Evolutionary conservation across 208 protist species (phyloP).

Genomic region (Acanthamoeba polyphaga): DNA sequence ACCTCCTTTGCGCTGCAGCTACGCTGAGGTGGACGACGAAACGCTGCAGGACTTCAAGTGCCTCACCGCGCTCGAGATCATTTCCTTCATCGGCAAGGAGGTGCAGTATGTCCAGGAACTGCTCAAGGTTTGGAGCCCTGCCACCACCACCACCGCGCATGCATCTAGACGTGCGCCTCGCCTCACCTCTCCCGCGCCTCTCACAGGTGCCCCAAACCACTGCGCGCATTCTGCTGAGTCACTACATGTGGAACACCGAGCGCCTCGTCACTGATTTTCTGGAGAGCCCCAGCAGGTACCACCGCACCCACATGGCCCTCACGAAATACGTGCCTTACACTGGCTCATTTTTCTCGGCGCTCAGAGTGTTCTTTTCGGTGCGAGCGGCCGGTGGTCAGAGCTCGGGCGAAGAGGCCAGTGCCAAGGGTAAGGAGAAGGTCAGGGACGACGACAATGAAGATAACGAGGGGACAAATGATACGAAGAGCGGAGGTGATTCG

Average conservation of each 20-base stretch:
- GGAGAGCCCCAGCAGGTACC: slow-evolving; percentile 20
- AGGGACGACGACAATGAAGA: background rate
- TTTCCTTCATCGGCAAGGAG: slow-evolving; percentile 18
- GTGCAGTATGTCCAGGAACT: slow-evolving; percentile 39
- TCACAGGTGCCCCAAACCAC: slow-evolving; percentile 30
- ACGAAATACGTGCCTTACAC: background rate
- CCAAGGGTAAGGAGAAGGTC: slow-evolving; percentile 33
- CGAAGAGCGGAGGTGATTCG: background rate
- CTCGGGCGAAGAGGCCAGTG: background rate
- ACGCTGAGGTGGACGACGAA: background rate
- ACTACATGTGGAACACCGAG: slow-evolving; percentile 50
- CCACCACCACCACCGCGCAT: no score
- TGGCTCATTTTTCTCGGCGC: no score
- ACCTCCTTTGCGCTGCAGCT: background rate
- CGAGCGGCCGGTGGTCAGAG: background rate
- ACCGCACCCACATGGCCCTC: background rate
- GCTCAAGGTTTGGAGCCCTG: slow-evolving; percentile 10
- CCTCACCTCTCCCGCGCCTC: background rate
- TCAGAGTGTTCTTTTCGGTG: background rate
- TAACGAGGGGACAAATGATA: background rate
- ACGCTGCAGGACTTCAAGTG: slow-evolving; percentile 31
- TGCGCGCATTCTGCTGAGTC: slow-evolving; percentile 30
- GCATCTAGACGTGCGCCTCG: no score
- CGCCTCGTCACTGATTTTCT: slow-evolving; percentile 19
- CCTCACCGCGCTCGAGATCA: background rate